A percentile compares a stretch with the other conserved stretches of the same genome.
phyloP scores from a whole-genome alignment of 306 rosid species.

The Vigna trinervia region DNA sequence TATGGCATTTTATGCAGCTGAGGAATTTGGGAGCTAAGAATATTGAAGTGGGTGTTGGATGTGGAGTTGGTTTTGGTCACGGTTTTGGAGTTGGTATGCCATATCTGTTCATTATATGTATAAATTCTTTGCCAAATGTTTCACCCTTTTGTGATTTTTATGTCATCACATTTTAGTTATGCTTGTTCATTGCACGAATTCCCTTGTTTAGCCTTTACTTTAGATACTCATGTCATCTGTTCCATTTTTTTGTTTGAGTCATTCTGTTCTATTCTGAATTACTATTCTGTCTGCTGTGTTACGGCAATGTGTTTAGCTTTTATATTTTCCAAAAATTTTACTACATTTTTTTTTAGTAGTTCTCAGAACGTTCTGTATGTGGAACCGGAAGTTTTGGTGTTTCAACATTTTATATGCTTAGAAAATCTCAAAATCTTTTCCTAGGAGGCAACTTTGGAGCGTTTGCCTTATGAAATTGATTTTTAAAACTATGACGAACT shows the following conservation, averaged over 20 bases:
- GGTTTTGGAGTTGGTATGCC: conserved; percentile 96
- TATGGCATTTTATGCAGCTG: conserved; percentile 57
- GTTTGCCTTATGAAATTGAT: neutral
- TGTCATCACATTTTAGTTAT: neutral
- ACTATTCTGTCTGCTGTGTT: conserved; percentile 12
- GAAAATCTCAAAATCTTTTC: neutral
- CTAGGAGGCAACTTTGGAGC: neutral
- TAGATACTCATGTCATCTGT: conserved; percentile 9
- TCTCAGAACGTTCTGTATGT: neutral
- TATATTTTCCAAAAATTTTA: neutral
- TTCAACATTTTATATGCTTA: neutral
- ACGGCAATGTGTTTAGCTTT: neutral
- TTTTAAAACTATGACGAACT: neutral
- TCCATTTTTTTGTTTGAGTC: conserved; percentile 11
- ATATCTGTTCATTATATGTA: neutral
- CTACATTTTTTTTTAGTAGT: neutral
- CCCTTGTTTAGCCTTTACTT: neutral
- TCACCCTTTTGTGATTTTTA: neutral
- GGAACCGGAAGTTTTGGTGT: neutral
- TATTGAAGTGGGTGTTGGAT: conserved; percentile 87
- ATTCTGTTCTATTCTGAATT: conserved; percentile 3
- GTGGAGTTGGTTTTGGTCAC: conserved; percentile 98
- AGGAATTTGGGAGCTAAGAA: conserved; percentile 87
- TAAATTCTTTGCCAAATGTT: neutral
- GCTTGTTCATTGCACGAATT: neutral